Base-by-base conservation (phyloP, 2,329 filamentous ascomycete genomes). In the Penicillium olsonii region DNA sequence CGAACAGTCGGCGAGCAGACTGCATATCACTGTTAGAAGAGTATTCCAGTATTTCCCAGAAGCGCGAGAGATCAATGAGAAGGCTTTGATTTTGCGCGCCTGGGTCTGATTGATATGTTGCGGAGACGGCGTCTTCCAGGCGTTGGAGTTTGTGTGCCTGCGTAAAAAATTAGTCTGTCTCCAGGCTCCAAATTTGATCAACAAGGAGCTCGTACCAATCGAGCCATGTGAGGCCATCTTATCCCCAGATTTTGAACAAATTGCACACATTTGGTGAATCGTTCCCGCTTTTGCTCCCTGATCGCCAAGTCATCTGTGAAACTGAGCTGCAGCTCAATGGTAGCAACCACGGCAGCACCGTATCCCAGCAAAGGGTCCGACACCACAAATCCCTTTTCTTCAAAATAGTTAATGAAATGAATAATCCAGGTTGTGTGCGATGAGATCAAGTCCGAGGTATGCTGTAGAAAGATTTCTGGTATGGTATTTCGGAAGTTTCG, bases 381-480 rank as follows among this genome's bases (percentile, higher is more conserved):
- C 7, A 77, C 69, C 40, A 71, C 63, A 46, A 79, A 78, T 0
- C 61, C 63, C 58, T 77, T 74, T 55, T 75, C 68, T 63, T 72
- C 66, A 49, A 75, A 68, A 53, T 73, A 71, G 39, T 78, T 74
- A 38, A 81, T 72, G 41, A 79, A 76, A 56, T 79, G 76, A 4
- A 80, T 71, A 20, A 81, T 78, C 79, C 79, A 81, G 1, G 74
- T 75, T 0, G 76, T 76, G 52, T 81, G 78, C 0, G 74, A 75
- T 0, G 74, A 73, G 22, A 80, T 78, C 20, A 78, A 66, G 45
- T 81, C 78, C 11, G 76, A 77, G 0, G 76, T 80, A 53, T 80
- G 77, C 40, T 80, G 78, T 1, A 82, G 69, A 17, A 81, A 82
- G 1, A 79, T 76, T 42, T 81, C 77, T 0, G 79, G 79, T 34